Percentiles rank a stretch among this genome's conserved stretches.
phyloP scores from a whole-genome alignment of 371 early-diverging fungal genomes.

The Circinella umbellata region DNA sequence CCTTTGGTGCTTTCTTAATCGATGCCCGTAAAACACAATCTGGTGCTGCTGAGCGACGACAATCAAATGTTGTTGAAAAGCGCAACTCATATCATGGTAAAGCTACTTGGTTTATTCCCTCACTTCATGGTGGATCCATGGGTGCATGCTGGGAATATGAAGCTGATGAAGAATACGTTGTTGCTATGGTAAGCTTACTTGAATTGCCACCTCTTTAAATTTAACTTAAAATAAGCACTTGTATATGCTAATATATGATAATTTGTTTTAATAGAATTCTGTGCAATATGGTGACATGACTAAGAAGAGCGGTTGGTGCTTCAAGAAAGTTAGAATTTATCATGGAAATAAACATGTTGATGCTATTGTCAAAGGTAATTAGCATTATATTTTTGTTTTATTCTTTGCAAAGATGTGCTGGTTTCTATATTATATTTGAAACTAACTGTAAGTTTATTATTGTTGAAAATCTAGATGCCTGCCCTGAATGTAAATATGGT shows the following conservation, averaged over 20 bases:
- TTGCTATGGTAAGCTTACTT: constrained; percentile 28
- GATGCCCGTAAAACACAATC: constrained; percentile 2
- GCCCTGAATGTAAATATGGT: constrained; percentile 36
- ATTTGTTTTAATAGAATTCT: constrained; percentile 17
- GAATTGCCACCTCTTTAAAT: neutral
- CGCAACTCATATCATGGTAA: constrained; percentile 14
- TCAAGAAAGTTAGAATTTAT: constrained; percentile 30
- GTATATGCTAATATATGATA: neutral
- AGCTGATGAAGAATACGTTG: constrained; percentile 28
- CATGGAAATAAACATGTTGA: constrained; percentile 24
- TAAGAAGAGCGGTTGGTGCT: constrained; percentile 31
- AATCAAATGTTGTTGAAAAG: neutral
- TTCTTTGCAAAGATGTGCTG: no score
- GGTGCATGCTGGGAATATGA: constrained; percentile 35
- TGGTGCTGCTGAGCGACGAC: constrained; percentile 10
- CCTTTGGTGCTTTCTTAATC: constrained; percentile 6
- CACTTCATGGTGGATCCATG: constrained; percentile 28
- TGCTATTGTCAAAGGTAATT: constrained; percentile 21
- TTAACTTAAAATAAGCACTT: neutral
- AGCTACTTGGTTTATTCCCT: constrained; percentile 38
- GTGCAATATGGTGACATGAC: constrained; percentile 29
- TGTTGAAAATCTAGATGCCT: constrained; percentile 23
- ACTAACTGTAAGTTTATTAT: no score
- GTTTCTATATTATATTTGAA: no score
- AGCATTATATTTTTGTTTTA: no score